Evolutionary conservation across 768 basidiomycete species (phyloP), one percentile per base, ranked within the genome.

Genomic region (Suillus clintonianus): DNA sequence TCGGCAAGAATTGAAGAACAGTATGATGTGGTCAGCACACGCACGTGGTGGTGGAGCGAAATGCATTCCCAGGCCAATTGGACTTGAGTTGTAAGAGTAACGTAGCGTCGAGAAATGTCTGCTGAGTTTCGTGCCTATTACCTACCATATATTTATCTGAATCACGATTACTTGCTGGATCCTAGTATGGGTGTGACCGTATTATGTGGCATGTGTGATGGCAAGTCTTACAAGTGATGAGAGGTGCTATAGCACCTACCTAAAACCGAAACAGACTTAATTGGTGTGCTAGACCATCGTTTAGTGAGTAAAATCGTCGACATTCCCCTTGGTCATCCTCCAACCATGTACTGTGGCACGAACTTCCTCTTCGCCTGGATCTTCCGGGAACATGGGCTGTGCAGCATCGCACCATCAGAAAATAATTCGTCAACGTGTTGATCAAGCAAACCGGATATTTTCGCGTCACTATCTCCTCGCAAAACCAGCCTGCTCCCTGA

Each of bases 381-480:
- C 95, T 5, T 94, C 87, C 0, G 89, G 90, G 69, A 97, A 97
- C 95, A 97, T 97, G 1, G 90, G 88, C 91, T 94, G 65, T 2
- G 63, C 64, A 58, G 24, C 17, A 50, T 69, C 37, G 17, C 8
- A 19, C 22, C 3, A 30, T 61, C 34, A 51, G 45, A 3, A 54
- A 36, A 10, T 50, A 45, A 19, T n/a, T 17, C 34, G 32, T 45
- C 36, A 36, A 41, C n/a, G 63, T 51, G 59, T 9, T 9, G 50
- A 41, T n/a, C 30, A 42, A 6, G 63, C 86, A 43, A 61, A 91
- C 92, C 34, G 88, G 82, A 67, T 86, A 91, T 63, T 76, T 84
- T 68, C 84, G 82, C 4, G 82, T 86, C 5, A 92, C 70, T 24
- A 95, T 82, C 69, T 90, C 79, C 66, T 91, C 85, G 65, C 90